phyloP scores from a whole-genome alignment of 2,329 filamentous ascomycete species.

The Cladosporium sp. region DNA sequence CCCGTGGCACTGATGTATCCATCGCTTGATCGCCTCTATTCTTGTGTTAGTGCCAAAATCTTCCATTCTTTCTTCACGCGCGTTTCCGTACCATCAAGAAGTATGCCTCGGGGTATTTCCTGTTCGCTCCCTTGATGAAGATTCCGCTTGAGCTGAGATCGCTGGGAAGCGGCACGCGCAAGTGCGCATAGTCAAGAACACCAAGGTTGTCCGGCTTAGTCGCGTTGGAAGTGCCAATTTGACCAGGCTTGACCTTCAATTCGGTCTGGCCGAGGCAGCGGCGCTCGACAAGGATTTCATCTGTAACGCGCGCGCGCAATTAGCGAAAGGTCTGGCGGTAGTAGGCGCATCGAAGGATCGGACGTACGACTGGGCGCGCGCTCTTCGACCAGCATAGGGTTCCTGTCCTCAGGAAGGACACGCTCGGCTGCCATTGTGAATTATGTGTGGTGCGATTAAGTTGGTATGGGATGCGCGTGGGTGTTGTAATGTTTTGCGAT shows the following conservation, averaged over 20 bases:
- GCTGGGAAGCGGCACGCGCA: constrained; percentile 88
- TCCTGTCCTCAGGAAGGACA: constrained; percentile 61
- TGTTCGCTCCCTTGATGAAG: constrained; percentile 71
- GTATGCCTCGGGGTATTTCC: constrained; percentile 78
- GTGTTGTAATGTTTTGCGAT: constrained; percentile 15
- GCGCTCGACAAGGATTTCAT: constrained; percentile 67
- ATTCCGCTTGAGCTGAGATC: constrained; percentile 86
- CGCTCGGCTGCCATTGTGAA: constrained; percentile 12
- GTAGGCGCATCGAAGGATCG: constrained; percentile 1
- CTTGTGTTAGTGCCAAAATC: constrained; percentile 22
- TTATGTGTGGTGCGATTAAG: constrained; percentile 10
- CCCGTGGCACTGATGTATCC: constrained; percentile 83
- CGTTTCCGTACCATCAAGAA: constrained; percentile 75
- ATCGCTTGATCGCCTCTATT: constrained; percentile 75
- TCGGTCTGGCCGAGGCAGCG: constrained; percentile 92
- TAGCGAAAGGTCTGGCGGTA: constrained; percentile 9
- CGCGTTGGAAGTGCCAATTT: constrained; percentile 69
- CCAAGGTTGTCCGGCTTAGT: constrained; percentile 74
- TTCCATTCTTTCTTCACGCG: constrained; percentile 8
- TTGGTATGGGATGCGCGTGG: not conserved
- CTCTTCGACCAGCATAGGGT: constrained; percentile 65
- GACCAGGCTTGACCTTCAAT: constrained; percentile 77
- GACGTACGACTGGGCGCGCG: constrained; percentile 65
- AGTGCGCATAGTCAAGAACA: constrained; percentile 92
- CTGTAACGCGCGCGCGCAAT: constrained; percentile 12